These are phyloP conservation scores for Pseudocercospora crystallina DNA, from an alignment of 2,329 filamentous ascomycete genomes.

Conservation along the genomic window DNA sequence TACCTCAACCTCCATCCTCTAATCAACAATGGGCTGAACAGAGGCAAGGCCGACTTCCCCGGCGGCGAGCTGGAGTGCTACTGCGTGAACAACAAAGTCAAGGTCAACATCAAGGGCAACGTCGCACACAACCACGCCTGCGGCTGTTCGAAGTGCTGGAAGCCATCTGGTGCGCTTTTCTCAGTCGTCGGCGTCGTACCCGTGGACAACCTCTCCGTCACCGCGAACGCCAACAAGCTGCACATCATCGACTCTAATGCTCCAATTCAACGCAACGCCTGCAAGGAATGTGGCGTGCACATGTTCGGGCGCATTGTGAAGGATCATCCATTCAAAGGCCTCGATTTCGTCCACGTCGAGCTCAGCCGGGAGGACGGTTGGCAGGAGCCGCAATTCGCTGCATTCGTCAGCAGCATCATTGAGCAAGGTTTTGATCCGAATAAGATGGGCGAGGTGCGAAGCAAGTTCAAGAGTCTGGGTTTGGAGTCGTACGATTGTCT, in stretches of 20 bases:
- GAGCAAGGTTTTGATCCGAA: slow-evolving; percentile 64
- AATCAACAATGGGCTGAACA: slow-evolving; percentile 61
- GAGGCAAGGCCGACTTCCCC: slow-evolving; percentile 54
- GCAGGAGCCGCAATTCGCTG: slow-evolving; percentile 71
- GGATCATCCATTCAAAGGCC: slow-evolving; percentile 65
- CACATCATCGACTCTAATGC: slow-evolving; percentile 56
- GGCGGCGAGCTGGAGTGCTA: slow-evolving; percentile 64
- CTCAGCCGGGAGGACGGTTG: slow-evolving; percentile 61
- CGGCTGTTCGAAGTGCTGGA: slow-evolving; percentile 73
- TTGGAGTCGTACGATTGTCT: slow-evolving; percentile 64
- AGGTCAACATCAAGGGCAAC: slow-evolving; percentile 58
- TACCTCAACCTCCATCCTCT: slow-evolving; percentile 54
- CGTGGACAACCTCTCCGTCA: slow-evolving; percentile 54
- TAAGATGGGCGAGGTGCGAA: slow-evolving; percentile 56
- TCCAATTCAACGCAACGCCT: slow-evolving; percentile 61
- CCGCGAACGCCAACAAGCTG: slow-evolving; percentile 60
- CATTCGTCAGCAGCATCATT: slow-evolving; percentile 66
- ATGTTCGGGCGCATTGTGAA: slow-evolving; percentile 65
- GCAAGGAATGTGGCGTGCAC: slow-evolving; percentile 61
- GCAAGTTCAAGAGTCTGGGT: slow-evolving; percentile 54
- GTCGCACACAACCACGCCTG: slow-evolving; percentile 70
- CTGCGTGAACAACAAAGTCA: slow-evolving; percentile 57
- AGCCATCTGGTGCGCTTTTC: slow-evolving; percentile 64
- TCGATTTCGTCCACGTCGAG: slow-evolving; percentile 69
- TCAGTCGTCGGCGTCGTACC: slow-evolving; percentile 63